These are phyloP conservation scores for Westerdykella aurantiaca DNA, from an alignment of 2,329 filamentous ascomycete species.

Conservation along the genomic window DNA sequence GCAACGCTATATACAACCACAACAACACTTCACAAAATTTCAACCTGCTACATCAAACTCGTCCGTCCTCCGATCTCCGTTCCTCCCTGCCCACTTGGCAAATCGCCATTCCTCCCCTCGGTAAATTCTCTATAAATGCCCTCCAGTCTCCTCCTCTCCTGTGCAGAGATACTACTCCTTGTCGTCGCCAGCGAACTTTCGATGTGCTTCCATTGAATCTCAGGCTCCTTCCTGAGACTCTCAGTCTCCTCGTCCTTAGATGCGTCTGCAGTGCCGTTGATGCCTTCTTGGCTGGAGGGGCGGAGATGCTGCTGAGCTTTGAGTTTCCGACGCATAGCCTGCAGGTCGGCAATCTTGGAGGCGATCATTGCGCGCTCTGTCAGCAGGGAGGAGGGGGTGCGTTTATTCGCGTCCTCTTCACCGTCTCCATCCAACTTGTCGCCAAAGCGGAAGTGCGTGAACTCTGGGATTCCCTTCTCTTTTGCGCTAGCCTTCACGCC, in stretches of 20 bases:
- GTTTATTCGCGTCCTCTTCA: slow-evolving; percentile 17
- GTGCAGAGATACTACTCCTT: slow-evolving; percentile 71
- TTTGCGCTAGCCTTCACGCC: slow-evolving; percentile 10
- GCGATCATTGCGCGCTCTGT: slow-evolving; percentile 73
- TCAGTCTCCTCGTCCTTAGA: slow-evolving; percentile 38
- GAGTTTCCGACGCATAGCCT: slow-evolving; percentile 60
- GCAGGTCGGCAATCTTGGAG: slow-evolving; percentile 76
- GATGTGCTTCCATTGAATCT: slow-evolving; percentile 80
- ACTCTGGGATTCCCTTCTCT: slow-evolving; percentile 28
- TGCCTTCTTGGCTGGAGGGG: slow-evolving; percentile 4
- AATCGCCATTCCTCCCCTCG: slow-evolving; percentile 84
- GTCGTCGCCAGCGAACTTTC: slow-evolving; percentile 70
- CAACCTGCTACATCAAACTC: slow-evolving; percentile 69
- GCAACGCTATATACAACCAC: background rate
- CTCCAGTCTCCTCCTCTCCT: slow-evolving; percentile 68
- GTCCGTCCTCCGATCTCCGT: slow-evolving; percentile 89
- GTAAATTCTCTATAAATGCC: slow-evolving; percentile 92
- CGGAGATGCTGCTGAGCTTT: slow-evolving; percentile 46
- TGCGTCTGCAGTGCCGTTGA: slow-evolving; percentile 15
- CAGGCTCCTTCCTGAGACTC: slow-evolving; percentile 57
- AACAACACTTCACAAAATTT: background rate
- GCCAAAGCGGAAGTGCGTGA: slow-evolving; percentile 73
- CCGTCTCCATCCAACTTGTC: slow-evolving; percentile 40
- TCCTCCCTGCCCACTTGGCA: slow-evolving; percentile 86
- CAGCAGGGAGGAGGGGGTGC: slow-evolving; percentile 48